Evolutionary conservation across 805 yeast species (phyloP), one percentile per base, ranked within the genome.

Genomic region (Wickerhamiella alocasiicola): DNA sequence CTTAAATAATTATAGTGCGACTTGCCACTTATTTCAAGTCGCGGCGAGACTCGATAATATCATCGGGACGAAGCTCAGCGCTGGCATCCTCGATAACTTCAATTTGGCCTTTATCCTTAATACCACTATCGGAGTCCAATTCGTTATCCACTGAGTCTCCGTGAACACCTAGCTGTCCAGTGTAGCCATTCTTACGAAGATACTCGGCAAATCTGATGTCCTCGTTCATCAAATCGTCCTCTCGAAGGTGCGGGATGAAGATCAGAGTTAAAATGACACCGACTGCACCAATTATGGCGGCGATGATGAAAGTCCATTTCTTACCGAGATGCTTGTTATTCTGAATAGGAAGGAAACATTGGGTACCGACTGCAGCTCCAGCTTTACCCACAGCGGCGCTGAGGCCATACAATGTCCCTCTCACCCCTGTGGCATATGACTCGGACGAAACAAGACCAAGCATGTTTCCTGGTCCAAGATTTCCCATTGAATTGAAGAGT

Each of bases 281-380:
- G 5, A 64, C 64, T 6, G 73, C 58, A 40, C 91, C 88, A 51
- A 81, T 68, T 39, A 71, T 63, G 11, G 91, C 91, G 19, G 87
- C 81, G 51, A 81, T 77, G 49, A 81, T 80, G 52, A 81, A 81
- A 5, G 88, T 80, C 82, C 83, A 81, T 45, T 63, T 63, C 50
- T 72, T 64, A 26, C 91, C 91, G 47, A 77, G 63, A 18, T 30
- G 16, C n/a, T n/a, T n/a, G 53, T 78, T 58, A 30, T 52, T 58
- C 59, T 76, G 74, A 49, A 81, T 78, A 13, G 83, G 80, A 7
- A 76, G 72, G 61, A 81, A 81, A 13, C 70, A 70, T 55, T 76
- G 72, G 18, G 85, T 78, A 21, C 91, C 91, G 16, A 78, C 75
- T 17, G 78, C 85, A n/a, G 88, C 91, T 43, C 91, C 93, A 19